Base-by-base conservation (phyloP, 805 yeast genomes). In the Candida chilensis region DNA sequence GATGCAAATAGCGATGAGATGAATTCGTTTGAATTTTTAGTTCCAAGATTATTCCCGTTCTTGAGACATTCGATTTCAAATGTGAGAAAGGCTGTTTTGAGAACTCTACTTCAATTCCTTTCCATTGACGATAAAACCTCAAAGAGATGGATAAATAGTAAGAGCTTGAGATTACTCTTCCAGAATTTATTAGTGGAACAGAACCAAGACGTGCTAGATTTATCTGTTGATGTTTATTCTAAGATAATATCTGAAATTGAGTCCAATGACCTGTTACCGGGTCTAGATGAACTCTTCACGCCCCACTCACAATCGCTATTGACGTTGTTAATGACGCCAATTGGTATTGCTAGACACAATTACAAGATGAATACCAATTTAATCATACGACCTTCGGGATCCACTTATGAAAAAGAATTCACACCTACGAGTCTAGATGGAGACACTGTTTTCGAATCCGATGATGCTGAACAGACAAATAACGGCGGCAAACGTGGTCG, bases 21-120 rank as follows among this genome's bases (percentile, higher is more conserved):
- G 56, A 71, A 71, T 48, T 71, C 87, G 2, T 83, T 90, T 44
- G 75, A 77, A 27, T 61, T 63, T 28, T 59, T 92, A 35, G 86
- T 92, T n/a, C 97, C 99, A 3, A 73, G 90, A 40, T 62, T 92
- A 22, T 90, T 79, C 45, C 96, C 96, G 15, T 92, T 92, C 45
- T 64, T 92, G 38, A 73, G 99, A 40, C 98, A 92, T 54, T 86
- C 97, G 2, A 87, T 92, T 35, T 71, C 88, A 2, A 83, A 85
- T 42, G 97, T 92, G 9, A 71, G 99, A 41, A 79, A 74, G 44
- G 84, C 97, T 0, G 96, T 90, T 2, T 57, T 92, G 24, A 74
- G 82, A 37, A 80, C 96, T 1, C 59, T 92, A 17, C 48, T 71
- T 24, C 92, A 94, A 29, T 88, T 94, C 45, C 59, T 87, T 33